Evolutionary conservation across 2,329 filamentous ascomycete species (phyloP).

Genomic region (Monilinia fructigena): DNA sequence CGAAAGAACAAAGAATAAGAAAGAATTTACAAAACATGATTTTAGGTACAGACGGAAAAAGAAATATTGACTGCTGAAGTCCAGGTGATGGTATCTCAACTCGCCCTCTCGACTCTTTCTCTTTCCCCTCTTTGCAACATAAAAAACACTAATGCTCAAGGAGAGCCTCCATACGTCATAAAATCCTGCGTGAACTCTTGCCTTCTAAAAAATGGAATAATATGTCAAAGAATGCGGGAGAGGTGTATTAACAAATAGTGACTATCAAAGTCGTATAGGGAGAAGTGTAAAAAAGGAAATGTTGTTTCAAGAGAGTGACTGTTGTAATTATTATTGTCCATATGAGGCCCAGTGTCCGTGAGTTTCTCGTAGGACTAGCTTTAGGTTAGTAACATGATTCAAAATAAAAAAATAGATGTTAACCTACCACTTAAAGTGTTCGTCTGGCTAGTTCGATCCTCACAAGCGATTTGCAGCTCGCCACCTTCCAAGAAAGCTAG

Average conservation of each 20-base stretch:
- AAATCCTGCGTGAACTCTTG: slow-evolving; percentile 17
- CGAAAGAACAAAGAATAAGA: neutral
- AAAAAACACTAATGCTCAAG: slow-evolving; percentile 5
- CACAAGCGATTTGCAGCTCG: slow-evolving; percentile 64
- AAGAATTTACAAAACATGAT: slow-evolving; percentile 20
- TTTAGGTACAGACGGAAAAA: slow-evolving; percentile 14
- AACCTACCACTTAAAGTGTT: slow-evolving; percentile 48
- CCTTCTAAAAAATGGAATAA: neutral
- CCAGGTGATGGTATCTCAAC: slow-evolving; percentile 19
- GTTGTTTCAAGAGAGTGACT: slow-evolving; percentile 14
- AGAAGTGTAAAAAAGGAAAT: neutral
- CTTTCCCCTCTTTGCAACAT: slow-evolving; percentile 1
- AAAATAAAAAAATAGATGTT: neutral
- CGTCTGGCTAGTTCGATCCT: slow-evolving; percentile 58
- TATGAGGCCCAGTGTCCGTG: slow-evolving; percentile 35
- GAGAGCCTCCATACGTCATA: slow-evolving; percentile 20
- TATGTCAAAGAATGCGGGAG: slow-evolving; percentile 9
- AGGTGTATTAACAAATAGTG: slow-evolving; percentile 16
- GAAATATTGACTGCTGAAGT: slow-evolving; percentile 18
- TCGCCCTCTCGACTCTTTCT: neutral
- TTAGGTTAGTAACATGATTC: slow-evolving; percentile 24
- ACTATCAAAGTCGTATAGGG: slow-evolving; percentile 17
- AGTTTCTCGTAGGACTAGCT: slow-evolving; percentile 35
- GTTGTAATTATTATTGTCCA: slow-evolving; percentile 28
- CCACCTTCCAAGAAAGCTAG: slow-evolving; percentile 61